A percentile compares a stretch with the other conserved stretches of the same genome.
Conservation (phyloP, 176 grass and related monocot genomes). For the Calamus simplicifolius region DNA sequence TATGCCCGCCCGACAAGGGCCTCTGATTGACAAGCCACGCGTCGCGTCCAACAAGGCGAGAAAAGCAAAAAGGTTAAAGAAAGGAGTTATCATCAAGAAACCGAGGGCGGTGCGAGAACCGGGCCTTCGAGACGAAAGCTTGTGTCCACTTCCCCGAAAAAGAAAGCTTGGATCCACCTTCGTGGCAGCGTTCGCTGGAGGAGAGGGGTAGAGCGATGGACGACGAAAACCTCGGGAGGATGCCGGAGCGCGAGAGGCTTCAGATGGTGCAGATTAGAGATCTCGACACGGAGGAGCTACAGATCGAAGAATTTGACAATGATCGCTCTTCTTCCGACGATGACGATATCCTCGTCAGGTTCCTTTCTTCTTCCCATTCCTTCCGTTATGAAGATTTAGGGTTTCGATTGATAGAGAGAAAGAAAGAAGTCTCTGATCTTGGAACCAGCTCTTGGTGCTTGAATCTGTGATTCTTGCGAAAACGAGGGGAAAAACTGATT, state of each 20-base stretch:
- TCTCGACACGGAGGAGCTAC: conserved; percentile 82
- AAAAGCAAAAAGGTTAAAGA: too few relatives aligned
- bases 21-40: too few relatives aligned
- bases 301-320: conserved; percentile 42
- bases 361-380: background rate
- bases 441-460: background rate
- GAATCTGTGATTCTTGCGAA: background rate
- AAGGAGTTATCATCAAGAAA: too few relatives aligned
- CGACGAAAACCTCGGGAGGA: background rate
- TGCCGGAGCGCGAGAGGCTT: conserved; percentile 55
- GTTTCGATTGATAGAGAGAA: conserved; percentile 2
- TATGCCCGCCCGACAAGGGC: too few relatives aligned
- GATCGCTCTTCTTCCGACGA: conserved; percentile 20
- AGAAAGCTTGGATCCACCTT: too few relatives aligned
- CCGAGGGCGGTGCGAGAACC: too few relatives aligned
- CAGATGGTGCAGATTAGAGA: conserved; percentile 81
- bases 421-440: background rate
- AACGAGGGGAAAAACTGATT: too few relatives aligned
- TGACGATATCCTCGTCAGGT: conserved; percentile 37
- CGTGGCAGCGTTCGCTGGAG: too few relatives aligned
- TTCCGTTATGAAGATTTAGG: background rate
- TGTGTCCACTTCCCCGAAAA: too few relatives aligned
- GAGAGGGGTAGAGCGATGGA: too few relatives aligned
- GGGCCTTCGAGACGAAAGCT: too few relatives aligned
- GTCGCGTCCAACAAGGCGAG: too few relatives aligned